Conservation (phyloP, 192 early-diverging fungal genomes). For the Backusella macrospora region DNA sequence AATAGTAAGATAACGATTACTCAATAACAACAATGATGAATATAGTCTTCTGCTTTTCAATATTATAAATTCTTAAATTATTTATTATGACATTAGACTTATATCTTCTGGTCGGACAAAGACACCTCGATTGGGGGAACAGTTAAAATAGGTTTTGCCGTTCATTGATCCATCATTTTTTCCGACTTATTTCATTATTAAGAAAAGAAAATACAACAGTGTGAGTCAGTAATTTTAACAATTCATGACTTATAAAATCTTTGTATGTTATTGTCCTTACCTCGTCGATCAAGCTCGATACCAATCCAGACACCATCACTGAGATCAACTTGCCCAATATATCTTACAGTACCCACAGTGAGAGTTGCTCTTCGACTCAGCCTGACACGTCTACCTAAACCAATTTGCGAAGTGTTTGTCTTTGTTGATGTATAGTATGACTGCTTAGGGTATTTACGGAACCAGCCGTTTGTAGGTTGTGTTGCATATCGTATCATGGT, state of each 20-base stretch:
- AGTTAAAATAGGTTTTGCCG: not conserved
- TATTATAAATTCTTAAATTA: too few species aligned
- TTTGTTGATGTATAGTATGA: not conserved
- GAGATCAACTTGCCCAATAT: constrained; percentile 75
- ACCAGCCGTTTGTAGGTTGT: constrained; percentile 4
- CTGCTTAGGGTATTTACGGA: constrained; percentile 8
- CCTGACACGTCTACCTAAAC: constrained; percentile 19
- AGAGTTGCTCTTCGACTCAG: constrained; percentile 17
- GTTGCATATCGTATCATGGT: constrained; percentile 2
- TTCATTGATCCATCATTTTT: constrained; percentile 1
- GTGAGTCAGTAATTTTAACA: not conserved
- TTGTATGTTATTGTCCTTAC: constrained; percentile 8
- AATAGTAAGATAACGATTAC: too few species aligned
- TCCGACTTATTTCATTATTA: not conserved
- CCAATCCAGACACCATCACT: constrained; percentile 85
- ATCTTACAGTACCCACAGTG: constrained; percentile 67
- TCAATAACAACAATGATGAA: too few species aligned
- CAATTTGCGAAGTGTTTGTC: not conserved
- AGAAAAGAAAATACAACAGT: not conserved
- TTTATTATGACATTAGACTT: not conserved
- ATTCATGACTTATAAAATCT: too few species aligned
- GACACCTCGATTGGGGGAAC: not conserved
- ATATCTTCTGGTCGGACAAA: not conserved
- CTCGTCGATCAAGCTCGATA: constrained; percentile 71
- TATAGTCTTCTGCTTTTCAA: too few species aligned